phyloP scores from a whole-genome alignment of 2,329 filamentous ascomycete genomes.

The Alternaria gansuensis region DNA sequence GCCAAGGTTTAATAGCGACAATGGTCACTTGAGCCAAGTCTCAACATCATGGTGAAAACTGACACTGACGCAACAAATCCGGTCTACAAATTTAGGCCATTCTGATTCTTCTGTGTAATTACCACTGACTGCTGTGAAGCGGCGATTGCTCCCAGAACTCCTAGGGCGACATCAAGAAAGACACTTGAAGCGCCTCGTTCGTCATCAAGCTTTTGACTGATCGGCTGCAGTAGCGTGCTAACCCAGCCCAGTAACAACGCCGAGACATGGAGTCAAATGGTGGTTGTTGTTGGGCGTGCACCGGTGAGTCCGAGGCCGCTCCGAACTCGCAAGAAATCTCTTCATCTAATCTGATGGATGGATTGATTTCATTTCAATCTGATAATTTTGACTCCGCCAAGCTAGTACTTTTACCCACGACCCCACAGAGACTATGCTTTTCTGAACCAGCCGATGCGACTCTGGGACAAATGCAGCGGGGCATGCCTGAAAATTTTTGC shows the following conservation, averaged over 20 bases:
- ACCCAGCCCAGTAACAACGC: slow-evolving; percentile 33
- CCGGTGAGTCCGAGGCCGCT: slow-evolving; percentile 27
- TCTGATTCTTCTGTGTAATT: not conserved
- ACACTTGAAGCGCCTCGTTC: slow-evolving; percentile 32
- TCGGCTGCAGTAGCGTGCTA: slow-evolving; percentile 31
- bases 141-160: not conserved
- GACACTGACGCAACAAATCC: not conserved
- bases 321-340: slow-evolving; percentile 32
- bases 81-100: not conserved
- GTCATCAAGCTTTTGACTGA: slow-evolving; percentile 37
- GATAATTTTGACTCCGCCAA: slow-evolving; percentile 34
- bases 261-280: slow-evolving; percentile 31
- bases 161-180: slow-evolving; percentile 1
- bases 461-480: slow-evolving; percentile 39
- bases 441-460: slow-evolving; percentile 15
- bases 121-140: not conserved
- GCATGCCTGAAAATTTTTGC: slow-evolving; percentile 40
- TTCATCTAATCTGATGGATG: slow-evolving; percentile 27
- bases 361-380: slow-evolving; percentile 38
- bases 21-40: not conserved
- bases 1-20: not conserved
- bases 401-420: slow-evolving; percentile 25
- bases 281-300: slow-evolving; percentile 21
- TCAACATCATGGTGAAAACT: not conserved
- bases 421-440: slow-evolving; percentile 30